Evolutionary conservation across 2,329 filamentous ascomycete genomes (phyloP).

Genomic region (Cytospora paraplurivora): DNA sequence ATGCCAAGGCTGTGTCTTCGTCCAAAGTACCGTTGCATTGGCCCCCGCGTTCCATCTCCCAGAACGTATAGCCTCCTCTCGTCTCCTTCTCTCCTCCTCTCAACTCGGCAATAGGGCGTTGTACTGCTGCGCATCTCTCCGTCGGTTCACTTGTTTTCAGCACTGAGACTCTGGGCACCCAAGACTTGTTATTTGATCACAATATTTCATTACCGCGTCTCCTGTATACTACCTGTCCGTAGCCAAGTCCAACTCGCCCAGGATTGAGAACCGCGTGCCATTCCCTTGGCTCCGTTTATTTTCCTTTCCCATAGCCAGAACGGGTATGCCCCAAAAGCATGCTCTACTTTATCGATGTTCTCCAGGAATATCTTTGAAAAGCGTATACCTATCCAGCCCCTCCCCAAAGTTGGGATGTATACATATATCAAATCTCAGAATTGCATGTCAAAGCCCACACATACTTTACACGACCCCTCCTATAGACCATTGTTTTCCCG

Average conservation of each 20-base stretch:
- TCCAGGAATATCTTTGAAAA: background rate
- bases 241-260: background rate
- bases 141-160: too few species aligned
- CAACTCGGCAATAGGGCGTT: too few species aligned
- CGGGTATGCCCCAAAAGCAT: background rate
- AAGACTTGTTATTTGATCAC: background rate
- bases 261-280: background rate
- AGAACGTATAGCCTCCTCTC: too few species aligned
- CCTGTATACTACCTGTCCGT: background rate
- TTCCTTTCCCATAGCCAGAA: background rate
- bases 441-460: background rate
- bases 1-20: too few species aligned
- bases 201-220: background rate
- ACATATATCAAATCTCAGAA: background rate
- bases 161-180: background rate
- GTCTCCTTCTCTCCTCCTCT: too few species aligned
- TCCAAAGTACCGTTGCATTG: too few species aligned
- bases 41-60: too few species aligned
- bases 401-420: background rate
- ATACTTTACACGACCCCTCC: background rate
- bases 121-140: too few species aligned
- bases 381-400: background rate
- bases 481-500: background rate
- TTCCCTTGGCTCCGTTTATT: background rate
- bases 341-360: background rate